Evolutionary conservation across 257 asterid species (phyloP).

Genomic region (Solanum medicagineum): DNA sequence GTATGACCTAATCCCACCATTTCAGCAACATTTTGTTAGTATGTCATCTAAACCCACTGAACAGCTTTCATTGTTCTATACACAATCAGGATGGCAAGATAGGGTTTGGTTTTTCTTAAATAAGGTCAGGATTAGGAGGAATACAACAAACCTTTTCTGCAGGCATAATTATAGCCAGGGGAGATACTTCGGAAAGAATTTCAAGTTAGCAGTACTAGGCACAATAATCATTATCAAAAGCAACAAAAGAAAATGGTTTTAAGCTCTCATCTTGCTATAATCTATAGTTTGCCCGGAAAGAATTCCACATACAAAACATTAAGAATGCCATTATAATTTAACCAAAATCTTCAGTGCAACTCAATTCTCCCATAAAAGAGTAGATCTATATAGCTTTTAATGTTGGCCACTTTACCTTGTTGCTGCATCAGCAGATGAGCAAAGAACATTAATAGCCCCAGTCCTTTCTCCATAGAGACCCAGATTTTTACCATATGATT

Average conservation of each 20-base stretch:
- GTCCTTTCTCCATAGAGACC: constrained; percentile 94
- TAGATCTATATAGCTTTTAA: background rate
- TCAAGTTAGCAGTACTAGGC: background rate
- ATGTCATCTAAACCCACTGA: background rate
- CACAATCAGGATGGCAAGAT: background rate
- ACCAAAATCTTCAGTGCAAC: background rate
- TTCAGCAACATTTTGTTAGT: background rate
- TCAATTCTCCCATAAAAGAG: background rate
- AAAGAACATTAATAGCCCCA: constrained; percentile 89
- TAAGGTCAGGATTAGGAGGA: background rate
- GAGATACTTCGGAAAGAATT: background rate
- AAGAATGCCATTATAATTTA: background rate
- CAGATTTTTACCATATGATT: constrained; percentile 88
- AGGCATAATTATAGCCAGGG: background rate
- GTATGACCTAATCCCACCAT: background rate
- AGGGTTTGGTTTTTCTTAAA: background rate
- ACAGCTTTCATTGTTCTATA: background rate
- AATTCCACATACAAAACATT: background rate
- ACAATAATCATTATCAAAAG: background rate
- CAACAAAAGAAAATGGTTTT: background rate
- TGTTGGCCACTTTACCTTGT: constrained; percentile 33
- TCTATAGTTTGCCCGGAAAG: background rate
- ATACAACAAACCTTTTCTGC: background rate
- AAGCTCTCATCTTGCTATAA: background rate
- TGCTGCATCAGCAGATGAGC: constrained; percentile 77